phyloP scores from a whole-genome alignment of 495 filamentous ascomycete genomes.

The Hypomontagnella submonticulosa region DNA sequence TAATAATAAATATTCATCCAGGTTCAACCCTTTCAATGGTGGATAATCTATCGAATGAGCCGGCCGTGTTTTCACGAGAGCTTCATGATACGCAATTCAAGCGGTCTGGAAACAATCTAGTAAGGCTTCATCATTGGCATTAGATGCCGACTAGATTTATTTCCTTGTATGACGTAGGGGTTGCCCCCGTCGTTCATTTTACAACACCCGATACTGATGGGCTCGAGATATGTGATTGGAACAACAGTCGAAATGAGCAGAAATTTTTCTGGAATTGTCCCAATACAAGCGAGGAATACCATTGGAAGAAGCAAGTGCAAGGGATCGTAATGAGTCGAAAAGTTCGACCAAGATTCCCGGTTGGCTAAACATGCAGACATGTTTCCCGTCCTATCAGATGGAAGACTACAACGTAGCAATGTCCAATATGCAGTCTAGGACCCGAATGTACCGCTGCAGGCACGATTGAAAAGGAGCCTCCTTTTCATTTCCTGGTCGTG shows the following conservation, averaged over 20 bases:
- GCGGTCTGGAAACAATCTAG: not conserved
- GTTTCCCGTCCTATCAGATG: conserved; percentile 35
- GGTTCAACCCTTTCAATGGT: not conserved
- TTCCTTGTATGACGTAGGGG: not conserved
- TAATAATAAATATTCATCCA: not conserved
- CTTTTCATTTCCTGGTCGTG: conserved; percentile 40
- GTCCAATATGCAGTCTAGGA: conserved; percentile 24
- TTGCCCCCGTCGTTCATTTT: conserved; percentile 1
- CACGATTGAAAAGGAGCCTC: conserved; percentile 37
- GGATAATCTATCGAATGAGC: too few relatives aligned
- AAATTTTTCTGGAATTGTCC: conserved; percentile 14
- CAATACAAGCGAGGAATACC: conserved; percentile 18
- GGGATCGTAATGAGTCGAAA: conserved; percentile 19
- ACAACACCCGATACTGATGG: conserved; percentile 6
- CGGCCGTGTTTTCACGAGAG: not conserved
- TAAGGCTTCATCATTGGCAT: not conserved
- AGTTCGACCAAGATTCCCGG: conserved; percentile 31
- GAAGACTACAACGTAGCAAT: conserved; percentile 24
- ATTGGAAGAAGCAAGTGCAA: conserved; percentile 26
- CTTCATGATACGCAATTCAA: conserved; percentile 9
- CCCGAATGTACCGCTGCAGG: conserved; percentile 25
- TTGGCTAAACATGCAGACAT: conserved; percentile 13
- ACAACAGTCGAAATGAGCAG: conserved; percentile 22
- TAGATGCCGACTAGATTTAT: not conserved
- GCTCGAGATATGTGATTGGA: conserved; percentile 16